Base-by-base conservation (phyloP, 78 protist genomes). In the Dictyostelium intermedium region DNA sequence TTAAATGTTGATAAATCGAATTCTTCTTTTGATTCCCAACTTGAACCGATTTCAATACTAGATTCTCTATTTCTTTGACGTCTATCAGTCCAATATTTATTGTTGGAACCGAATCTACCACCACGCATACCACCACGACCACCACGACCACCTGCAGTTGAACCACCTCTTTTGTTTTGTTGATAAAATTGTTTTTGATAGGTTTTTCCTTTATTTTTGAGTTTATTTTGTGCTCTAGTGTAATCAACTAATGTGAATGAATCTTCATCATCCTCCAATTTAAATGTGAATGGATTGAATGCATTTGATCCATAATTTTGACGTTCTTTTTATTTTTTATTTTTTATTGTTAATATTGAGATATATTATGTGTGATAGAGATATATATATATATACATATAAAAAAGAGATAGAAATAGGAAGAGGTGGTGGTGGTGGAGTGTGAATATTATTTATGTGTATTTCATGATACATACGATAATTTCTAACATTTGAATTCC, bases 211-310 rank as follows among this genome's bases (percentile, higher is more conserved):
- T 78, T 78, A 78, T 43, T 78, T 39, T 78, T 78, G 53, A 78
- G 56, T 43, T 78, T 84, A 37, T 69, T 9, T 39, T 39, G n/a
- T 8, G 39, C 61, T 56, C 92, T 72, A 23, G 83, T 39, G 43
- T 85, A 85, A 85, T 91, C 94, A 13, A 91, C 94, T 82, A 91
- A 73, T 74, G 80, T 73, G 87, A 91, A 91, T 30, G 78, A 80
- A 73, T 91, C 95, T 34, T 91, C 95, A 69, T 81, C 84, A 23
- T 84, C 95, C 30, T 91, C 95, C 27, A 83, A 72, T 72, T 91
- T 83, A 47, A 81, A 83, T 83, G 91, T 84, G 70, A 91, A 91
- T 84, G 95, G 95, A 77, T 84, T 91, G 25, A 81, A 79, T 25
- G 79, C 92, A 63, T 87, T 87, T 10, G 92, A 83, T 25, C 92